Base-by-base conservation (phyloP, 179 eudicot genomes). In the Beta corolliflora region DNA sequence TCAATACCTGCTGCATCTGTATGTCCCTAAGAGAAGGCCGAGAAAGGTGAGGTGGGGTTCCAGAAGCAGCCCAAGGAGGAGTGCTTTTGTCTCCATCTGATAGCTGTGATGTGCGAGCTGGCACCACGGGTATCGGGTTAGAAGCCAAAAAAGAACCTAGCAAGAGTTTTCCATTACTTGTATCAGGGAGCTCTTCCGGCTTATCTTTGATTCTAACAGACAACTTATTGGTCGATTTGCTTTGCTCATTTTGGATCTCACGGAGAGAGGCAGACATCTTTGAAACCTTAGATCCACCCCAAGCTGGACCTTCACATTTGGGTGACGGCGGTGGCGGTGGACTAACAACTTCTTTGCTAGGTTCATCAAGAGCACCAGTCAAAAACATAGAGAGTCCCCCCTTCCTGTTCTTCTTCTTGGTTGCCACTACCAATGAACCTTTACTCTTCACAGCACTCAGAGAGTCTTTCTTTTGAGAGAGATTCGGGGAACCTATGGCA, bases 351-450 rank as follows among this genome's bases (percentile, higher is more conserved):
- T 75, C 80, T 45, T 89, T 86, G n/a, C 87, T 86, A 67, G 83
- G 81, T 79, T 91, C 90, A 71, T 96, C 99, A 77, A 96, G 98
- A 70, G 85, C 98, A 14, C 99, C 99, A 68, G 86, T 94, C 75
- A 96, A 77, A 81, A 96, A 96, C 94, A 96, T 89, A 29, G 99
- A 94, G 55, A 96, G 94, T 77, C 99, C 99, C 68, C 99, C 99
- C 83, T 94, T 96, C 86, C 89, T 92, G 63, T 80, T 92, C 80
- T 96, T 95, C 90, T 91, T 96, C 90, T 91, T 96, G 52, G 90
- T 86, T 78, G 89, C 68, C 72, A 73, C 58, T 15, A 83, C 77
- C 69, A 85, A 66, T 59, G 89, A 61, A 75, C 61, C 60, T 80
- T 84, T 88, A 61, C 69, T 83, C 77, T 81, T 88, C 29, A 75